phyloP scores from a whole-genome alignment of 371 early-diverging fungal species.

The Scutellospora calospora region DNA sequence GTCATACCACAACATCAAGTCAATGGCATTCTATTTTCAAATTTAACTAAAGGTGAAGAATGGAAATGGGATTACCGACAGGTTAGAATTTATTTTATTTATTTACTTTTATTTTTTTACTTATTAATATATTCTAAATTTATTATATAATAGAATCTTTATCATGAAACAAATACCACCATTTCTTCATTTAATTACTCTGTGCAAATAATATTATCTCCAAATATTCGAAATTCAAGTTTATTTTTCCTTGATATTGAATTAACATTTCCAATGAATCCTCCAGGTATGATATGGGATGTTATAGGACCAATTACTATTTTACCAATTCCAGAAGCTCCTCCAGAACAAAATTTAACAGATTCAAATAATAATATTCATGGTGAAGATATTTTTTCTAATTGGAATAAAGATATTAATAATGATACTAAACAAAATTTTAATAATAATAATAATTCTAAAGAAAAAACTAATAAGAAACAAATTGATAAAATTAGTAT shows the following conservation, averaged over 20 bases:
- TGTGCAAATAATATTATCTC: constrained; percentile 25
- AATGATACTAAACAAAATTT: no score
- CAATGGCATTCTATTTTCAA: constrained; percentile 9
- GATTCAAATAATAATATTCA: neutral
- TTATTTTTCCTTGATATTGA: constrained; percentile 34
- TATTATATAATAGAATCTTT: neutral
- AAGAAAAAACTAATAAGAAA: no score
- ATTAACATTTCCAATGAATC: neutral
- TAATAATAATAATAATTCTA: no score
- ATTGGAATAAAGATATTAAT: no score
- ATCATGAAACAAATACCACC: constrained; percentile 3
- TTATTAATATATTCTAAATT: neutral
- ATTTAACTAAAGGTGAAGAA: constrained; percentile 10
- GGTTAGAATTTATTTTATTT: neutral
- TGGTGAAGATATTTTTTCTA: neutral
- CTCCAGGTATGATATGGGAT: neutral
- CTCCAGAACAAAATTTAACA: neutral
- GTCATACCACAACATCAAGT: constrained; percentile 11
- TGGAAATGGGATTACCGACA: constrained; percentile 33
- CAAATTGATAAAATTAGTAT: no score
- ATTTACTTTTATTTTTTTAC: neutral
- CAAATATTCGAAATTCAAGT: constrained; percentile 26
- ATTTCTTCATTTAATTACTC: constrained; percentile 8
- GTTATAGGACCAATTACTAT: constrained; percentile 28
- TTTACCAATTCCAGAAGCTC: constrained; percentile 18